Evolutionary conservation across 179 eudicot genomes (phyloP).

Genomic region (Silene noctiflora): DNA sequence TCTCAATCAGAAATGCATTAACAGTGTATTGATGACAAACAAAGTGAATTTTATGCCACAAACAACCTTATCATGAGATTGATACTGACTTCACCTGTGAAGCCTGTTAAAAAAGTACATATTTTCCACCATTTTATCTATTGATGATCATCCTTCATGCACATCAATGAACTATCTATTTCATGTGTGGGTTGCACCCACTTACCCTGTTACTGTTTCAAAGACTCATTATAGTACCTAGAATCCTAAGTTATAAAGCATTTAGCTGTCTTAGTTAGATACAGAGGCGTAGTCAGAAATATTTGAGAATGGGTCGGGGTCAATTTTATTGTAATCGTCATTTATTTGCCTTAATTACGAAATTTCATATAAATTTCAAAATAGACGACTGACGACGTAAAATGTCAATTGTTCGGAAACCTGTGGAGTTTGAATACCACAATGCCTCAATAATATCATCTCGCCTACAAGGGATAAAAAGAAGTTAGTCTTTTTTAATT

Average conservation of each 20-base stretch:
- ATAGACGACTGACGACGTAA: too few species aligned
- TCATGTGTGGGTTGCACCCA: slow-evolving; percentile 22
- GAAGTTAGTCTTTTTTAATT: too few species aligned
- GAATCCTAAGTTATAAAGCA: slow-evolving; percentile 11
- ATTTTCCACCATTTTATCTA: slow-evolving; percentile 10
- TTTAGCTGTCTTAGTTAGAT: background rate
- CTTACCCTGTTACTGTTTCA: slow-evolving; percentile 13
- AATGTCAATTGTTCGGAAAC: too few species aligned
- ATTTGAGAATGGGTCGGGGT: too few species aligned
- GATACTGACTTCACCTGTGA: slow-evolving; percentile 10
- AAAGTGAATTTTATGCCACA: slow-evolving; percentile 15
- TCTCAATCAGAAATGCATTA: slow-evolving; percentile 13
- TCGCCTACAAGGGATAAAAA: too few species aligned
- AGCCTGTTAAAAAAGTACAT: background rate
- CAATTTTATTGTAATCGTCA: too few species aligned
- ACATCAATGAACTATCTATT: slow-evolving; percentile 24
- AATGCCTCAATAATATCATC: too few species aligned
- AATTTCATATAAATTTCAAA: too few species aligned
- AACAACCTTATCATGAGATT: background rate
- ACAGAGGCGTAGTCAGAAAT: too few species aligned
- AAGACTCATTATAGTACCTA: slow-evolving; percentile 4
- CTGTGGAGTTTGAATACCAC: too few species aligned
- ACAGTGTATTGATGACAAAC: slow-evolving; percentile 8
- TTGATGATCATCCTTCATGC: background rate
- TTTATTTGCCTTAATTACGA: too few species aligned